phyloP scores from a whole-genome alignment of 2,329 filamentous ascomycete species.

The Gnomoniopsis sp. region DNA sequence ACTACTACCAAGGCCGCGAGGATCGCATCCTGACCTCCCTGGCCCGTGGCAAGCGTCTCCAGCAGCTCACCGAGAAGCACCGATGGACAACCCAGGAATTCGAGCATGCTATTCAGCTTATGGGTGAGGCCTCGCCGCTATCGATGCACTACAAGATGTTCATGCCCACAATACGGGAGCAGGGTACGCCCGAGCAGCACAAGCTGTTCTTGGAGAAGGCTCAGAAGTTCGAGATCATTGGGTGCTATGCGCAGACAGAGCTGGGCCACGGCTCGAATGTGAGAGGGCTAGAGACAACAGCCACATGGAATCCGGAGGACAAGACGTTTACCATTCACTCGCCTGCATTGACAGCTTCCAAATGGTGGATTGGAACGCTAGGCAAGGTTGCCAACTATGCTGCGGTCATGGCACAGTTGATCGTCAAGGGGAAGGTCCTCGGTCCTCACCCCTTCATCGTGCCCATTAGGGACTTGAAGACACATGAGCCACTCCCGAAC shows the following conservation, averaged over 20 bases:
- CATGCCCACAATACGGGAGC: conserved; percentile 60
- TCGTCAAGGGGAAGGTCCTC: conserved; percentile 63
- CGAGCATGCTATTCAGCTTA: conserved; percentile 61
- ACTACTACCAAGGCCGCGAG: conserved; percentile 69
- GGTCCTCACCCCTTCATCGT: conserved; percentile 78
- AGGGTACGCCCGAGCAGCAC: conserved; percentile 70
- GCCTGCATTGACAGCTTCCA: conserved; percentile 69
- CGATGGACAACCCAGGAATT: conserved; percentile 66
- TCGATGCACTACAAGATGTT: conserved; percentile 62
- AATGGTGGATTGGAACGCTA: conserved; percentile 83
- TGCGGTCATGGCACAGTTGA: conserved; percentile 74
- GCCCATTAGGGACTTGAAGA: conserved; percentile 67
- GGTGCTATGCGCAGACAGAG: conserved; percentile 80
- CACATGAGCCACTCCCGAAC: conserved; percentile 65
- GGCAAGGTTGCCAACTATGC: conserved; percentile 74
- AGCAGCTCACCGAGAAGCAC: conserved; percentile 62
- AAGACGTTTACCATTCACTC: conserved; percentile 75
- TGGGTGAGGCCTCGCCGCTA: conserved; percentile 72
- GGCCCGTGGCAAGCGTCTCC: conserved; percentile 66
- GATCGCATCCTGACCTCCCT: conserved; percentile 68
- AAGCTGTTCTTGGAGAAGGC: conserved; percentile 69
- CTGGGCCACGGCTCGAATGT: conserved; percentile 78
- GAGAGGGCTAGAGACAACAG: conserved; percentile 67
- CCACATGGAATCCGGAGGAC: conserved; percentile 69
- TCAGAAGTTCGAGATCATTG: conserved; percentile 67